Conservation (phyloP, 306 rosid genomes). For the Pterocarpus macrocarpus region DNA sequence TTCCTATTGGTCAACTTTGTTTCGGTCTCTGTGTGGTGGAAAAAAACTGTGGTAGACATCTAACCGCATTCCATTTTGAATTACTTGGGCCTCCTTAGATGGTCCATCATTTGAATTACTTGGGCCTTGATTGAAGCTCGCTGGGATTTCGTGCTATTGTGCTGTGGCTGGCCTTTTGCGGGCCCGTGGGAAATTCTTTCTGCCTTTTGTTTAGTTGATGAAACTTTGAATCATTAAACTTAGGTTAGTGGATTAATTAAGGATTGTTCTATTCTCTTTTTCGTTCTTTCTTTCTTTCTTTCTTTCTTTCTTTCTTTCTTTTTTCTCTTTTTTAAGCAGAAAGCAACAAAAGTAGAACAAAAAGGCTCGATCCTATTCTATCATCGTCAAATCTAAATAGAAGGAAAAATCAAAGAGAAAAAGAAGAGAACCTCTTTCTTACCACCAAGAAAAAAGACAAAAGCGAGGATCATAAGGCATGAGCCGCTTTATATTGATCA, state of each 20-base stretch:
- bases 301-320: background rate
- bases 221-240: slow-evolving; percentile 26
- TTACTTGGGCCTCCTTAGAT: background rate
- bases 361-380: slow-evolving; percentile 5
- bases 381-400: slow-evolving; percentile 10
- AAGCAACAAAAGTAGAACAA: background rate
- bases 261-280: background rate
- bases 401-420: slow-evolving; percentile 26
- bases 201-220: background rate
- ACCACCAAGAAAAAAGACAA: slow-evolving; percentile 27
- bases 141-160: background rate
- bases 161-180: background rate
- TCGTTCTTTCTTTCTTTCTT: too few relatives aligned
- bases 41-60: too few relatives aligned
- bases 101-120: background rate
- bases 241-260: background rate
- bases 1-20: too few relatives aligned
- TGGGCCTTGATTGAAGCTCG: slow-evolving; percentile 21
- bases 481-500: slow-evolving; percentile 14
- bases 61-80: too few relatives aligned
- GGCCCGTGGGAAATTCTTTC: background rate
- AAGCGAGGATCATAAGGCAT: slow-evolving; percentile 36
- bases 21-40: too few relatives aligned
- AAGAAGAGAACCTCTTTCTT: slow-evolving; percentile 15
- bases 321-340: slow-evolving; percentile 4